Evolutionary conservation across 2,329 filamentous ascomycete genomes (phyloP).

Genomic region (Cladophialophora carrionii): DNA sequence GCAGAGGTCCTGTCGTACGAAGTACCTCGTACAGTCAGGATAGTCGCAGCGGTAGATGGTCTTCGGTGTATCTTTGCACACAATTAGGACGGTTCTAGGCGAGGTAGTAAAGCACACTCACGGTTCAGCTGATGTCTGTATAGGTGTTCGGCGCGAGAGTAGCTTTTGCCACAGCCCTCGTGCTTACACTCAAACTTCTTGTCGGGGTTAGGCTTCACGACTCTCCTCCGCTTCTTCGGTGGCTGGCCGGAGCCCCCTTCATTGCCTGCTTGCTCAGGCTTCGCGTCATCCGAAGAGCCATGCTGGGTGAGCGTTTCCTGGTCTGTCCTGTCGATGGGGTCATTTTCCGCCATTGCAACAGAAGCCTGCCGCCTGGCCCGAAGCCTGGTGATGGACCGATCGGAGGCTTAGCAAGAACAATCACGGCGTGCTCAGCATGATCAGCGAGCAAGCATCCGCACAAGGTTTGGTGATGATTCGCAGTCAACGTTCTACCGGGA

Average conservation of each 20-base stretch:
- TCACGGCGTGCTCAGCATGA: slow-evolving; percentile 21
- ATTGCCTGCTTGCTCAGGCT: slow-evolving; percentile 4
- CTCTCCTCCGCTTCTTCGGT: slow-evolving; percentile 50
- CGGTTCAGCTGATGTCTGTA: slow-evolving; percentile 96
- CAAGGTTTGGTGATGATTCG: slow-evolving; percentile 2
- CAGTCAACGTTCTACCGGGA: slow-evolving; percentile 1
- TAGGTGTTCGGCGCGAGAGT: slow-evolving; percentile 93
- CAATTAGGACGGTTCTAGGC: slow-evolving; percentile 5
- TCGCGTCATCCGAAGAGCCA: slow-evolving; percentile 18
- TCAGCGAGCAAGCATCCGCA: slow-evolving; percentile 5
- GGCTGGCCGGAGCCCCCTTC: slow-evolving; percentile 22
- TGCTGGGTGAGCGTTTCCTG: slow-evolving; percentile 24
- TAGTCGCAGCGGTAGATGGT: slow-evolving; percentile 94
- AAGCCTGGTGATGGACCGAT: slow-evolving; percentile 4
- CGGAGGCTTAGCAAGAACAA: slow-evolving; percentile 10
- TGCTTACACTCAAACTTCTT: slow-evolving; percentile 76
- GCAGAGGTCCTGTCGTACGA: slow-evolving; percentile 91
- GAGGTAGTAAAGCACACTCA: slow-evolving; percentile 49
- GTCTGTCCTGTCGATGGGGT: slow-evolving; percentile 21
- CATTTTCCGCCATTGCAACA: slow-evolving; percentile 26
- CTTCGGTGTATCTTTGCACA: slow-evolving; percentile 76
- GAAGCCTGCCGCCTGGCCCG: slow-evolving; percentile 7
- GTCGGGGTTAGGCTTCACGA: slow-evolving; percentile 51
- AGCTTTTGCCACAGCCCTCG: slow-evolving; percentile 90
- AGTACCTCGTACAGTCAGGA: slow-evolving; percentile 83